Evolutionary conservation across 1,284 basidiomycete species (phyloP).

Genomic region (Ceratobasidium sp.): DNA sequence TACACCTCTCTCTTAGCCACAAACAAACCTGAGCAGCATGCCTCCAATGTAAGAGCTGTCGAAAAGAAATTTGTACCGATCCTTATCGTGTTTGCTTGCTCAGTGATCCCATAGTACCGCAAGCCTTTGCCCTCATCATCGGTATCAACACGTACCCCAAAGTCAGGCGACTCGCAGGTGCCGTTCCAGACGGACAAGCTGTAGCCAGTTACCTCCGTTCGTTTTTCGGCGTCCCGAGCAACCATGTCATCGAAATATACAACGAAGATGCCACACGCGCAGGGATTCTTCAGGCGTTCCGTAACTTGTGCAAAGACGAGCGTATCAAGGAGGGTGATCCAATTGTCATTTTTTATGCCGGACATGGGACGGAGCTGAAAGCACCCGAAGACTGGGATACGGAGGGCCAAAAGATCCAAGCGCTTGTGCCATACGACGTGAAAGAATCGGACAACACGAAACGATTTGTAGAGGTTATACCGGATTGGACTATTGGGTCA

Average conservation of each 20-base stretch:
- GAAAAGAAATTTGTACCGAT: too few relatives aligned
- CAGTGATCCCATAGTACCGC: too few relatives aligned
- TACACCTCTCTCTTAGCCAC: too few relatives aligned
- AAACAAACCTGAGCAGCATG: too few relatives aligned
- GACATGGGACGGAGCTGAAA: conserved; percentile 67
- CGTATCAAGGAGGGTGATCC: conserved; percentile 68
- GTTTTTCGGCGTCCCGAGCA: conserved; percentile 65
- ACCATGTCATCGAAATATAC: conserved; percentile 65
- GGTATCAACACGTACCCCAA: conserved; percentile 17
- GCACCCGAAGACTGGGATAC: conserved; percentile 56
- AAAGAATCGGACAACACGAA: conserved; percentile 61
- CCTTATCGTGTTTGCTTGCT: too few relatives aligned
- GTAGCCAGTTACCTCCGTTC: conserved; percentile 67
- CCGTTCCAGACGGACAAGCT: conserved; percentile 55
- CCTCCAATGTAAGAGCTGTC: too few relatives aligned
- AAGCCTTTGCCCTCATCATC: conserved; percentile 12
- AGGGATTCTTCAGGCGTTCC: conserved; percentile 67
- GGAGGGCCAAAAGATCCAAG: conserved; percentile 58
- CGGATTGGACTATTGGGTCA: not conserved
- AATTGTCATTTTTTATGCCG: conserved; percentile 73
- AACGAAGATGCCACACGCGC: conserved; percentile 68
- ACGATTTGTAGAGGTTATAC: conserved; percentile 56
- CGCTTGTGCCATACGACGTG: conserved; percentile 71
- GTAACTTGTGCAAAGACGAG: conserved; percentile 66
- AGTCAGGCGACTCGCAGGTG: not conserved